phyloP scores from a whole-genome alignment of 2,329 filamentous ascomycete genomes.

The Alternaria sp. region DNA sequence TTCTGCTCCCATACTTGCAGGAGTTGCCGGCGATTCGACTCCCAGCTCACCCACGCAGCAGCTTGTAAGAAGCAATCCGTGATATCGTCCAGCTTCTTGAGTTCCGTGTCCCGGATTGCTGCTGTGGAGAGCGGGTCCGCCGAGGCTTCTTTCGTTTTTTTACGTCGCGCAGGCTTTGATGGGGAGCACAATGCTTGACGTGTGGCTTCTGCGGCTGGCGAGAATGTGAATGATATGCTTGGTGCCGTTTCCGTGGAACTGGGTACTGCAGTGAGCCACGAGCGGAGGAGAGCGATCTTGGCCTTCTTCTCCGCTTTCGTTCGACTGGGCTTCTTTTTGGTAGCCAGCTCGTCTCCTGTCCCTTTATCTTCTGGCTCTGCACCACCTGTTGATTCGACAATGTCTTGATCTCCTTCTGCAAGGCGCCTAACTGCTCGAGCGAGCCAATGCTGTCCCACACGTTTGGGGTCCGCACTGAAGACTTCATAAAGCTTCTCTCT shows the following conservation, averaged over 20 bases:
- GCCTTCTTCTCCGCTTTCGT: constrained; percentile 61
- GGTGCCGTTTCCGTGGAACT: constrained; percentile 23
- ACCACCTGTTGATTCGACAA: neutral
- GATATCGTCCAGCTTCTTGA: constrained; percentile 77
- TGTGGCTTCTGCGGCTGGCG: constrained; percentile 12
- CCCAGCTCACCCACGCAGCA: constrained; percentile 79
- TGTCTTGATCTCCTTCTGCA: constrained; percentile 4
- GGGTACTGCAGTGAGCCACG: constrained; percentile 39
- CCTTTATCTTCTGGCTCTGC: constrained; percentile 16
- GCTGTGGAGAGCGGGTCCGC: neutral
- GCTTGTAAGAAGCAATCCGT: constrained; percentile 82
- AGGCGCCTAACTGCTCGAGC: constrained; percentile 22
- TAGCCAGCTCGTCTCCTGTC: constrained; percentile 24
- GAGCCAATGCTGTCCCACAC: constrained; percentile 52
- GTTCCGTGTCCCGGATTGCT: constrained; percentile 17
- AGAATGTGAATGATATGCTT: constrained; percentile 29
- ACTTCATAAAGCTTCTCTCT: constrained; percentile 24
- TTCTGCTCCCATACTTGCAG: constrained; percentile 6
- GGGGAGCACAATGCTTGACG: constrained; percentile 21
- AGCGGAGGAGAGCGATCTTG: constrained; percentile 69
- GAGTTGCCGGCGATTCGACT: constrained; percentile 61
- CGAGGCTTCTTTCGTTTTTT: neutral
- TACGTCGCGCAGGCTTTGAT: constrained; percentile 13
- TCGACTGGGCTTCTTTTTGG: constrained; percentile 50
- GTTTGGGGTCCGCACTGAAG: constrained; percentile 48